A percentile compares a stretch with the other conserved stretches of the same genome.
These are phyloP conservation scores for Nicotiana obtusifolia DNA, from an alignment of 257 asterid genomes.

Conservation along the genomic window DNA sequence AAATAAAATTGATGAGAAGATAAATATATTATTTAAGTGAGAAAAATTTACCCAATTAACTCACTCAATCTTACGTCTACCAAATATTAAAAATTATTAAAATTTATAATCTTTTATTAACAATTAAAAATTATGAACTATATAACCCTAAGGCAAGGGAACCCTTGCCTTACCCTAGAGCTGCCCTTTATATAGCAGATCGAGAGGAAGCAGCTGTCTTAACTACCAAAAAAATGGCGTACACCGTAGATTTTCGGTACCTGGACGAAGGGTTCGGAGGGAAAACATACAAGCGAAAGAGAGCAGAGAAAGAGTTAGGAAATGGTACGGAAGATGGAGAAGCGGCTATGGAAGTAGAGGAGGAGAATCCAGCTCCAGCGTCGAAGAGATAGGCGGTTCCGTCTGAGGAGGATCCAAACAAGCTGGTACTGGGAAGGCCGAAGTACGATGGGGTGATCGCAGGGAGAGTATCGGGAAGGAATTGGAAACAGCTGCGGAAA, in stretches of 20 bases:
- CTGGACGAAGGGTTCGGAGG: slow-evolving; percentile 93
- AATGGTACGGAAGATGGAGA: slow-evolving; percentile 2
- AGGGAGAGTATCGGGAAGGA: slow-evolving; percentile 81
- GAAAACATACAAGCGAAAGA: slow-evolving; percentile 84
- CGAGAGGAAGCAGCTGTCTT: not conserved
- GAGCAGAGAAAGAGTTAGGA: slow-evolving; percentile 46
- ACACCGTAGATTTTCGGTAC: slow-evolving; percentile 75
- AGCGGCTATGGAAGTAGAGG: slow-evolving; percentile 29
- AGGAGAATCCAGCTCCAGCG: slow-evolving; percentile 15
- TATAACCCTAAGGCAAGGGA: no score
- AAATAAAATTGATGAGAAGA: no score
- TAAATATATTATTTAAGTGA: no score
- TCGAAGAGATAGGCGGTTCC: slow-evolving; percentile 63
- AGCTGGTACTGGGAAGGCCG: slow-evolving; percentile 53
- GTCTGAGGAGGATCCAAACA: slow-evolving; percentile 54
- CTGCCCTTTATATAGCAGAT: not conserved
- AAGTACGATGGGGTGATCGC: slow-evolving; percentile 88
- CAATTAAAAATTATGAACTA: no score
- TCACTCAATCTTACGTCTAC: no score
- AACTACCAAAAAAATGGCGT: slow-evolving; percentile 50
- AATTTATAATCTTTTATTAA: no score
- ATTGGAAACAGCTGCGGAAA: slow-evolving; percentile 82
- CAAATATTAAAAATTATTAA: no score
- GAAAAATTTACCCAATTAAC: no score
- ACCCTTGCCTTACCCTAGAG: no score